phyloP scores from a whole-genome alignment of 2,329 filamentous ascomycete genomes.

The Fusarium coicis region DNA sequence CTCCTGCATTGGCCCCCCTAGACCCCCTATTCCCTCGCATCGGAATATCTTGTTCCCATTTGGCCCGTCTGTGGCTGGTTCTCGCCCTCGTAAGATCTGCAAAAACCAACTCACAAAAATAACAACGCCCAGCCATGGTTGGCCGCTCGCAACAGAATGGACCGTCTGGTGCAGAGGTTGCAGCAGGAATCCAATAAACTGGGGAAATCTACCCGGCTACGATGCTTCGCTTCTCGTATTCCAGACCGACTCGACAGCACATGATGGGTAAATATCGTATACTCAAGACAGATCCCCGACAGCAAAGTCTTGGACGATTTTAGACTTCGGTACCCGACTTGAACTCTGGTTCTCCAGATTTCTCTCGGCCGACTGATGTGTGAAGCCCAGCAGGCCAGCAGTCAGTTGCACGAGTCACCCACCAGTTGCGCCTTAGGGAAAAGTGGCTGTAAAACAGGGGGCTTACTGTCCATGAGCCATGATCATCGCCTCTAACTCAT shows the following conservation, averaged over 20 bases:
- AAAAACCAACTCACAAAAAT: constrained; percentile 23
- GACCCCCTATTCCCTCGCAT: constrained; percentile 15
- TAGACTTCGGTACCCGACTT: constrained; percentile 16
- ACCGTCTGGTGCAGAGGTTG: constrained; percentile 7
- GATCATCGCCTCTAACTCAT: constrained; percentile 7
- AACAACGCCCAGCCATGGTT: constrained; percentile 10
- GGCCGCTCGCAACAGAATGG: constrained; percentile 15
- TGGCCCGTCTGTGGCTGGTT: constrained; percentile 24
- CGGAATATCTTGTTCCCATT: constrained; percentile 25
- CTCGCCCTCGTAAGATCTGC: constrained; percentile 41
- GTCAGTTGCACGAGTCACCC: constrained; percentile 17
- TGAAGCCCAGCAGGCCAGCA: background rate
- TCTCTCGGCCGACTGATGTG: constrained; percentile 31
- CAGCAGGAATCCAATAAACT: constrained; percentile 12
- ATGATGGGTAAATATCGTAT: constrained; percentile 21
- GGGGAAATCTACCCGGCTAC: constrained; percentile 2
- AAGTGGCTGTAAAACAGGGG: constrained; percentile 18
- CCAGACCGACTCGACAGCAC: constrained; percentile 18
- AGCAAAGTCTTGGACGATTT: constrained; percentile 8
- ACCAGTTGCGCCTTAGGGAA: constrained; percentile 4
- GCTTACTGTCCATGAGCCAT: constrained; percentile 25
- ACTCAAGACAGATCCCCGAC: background rate
- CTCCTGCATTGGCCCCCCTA: constrained; percentile 3
- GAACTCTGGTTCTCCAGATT: constrained; percentile 6
- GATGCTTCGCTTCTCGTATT: constrained; percentile 32